These are phyloP conservation scores for Nakazawaea ernobii DNA, from an alignment of 805 yeast genomes.

Conservation along the genomic window DNA sequence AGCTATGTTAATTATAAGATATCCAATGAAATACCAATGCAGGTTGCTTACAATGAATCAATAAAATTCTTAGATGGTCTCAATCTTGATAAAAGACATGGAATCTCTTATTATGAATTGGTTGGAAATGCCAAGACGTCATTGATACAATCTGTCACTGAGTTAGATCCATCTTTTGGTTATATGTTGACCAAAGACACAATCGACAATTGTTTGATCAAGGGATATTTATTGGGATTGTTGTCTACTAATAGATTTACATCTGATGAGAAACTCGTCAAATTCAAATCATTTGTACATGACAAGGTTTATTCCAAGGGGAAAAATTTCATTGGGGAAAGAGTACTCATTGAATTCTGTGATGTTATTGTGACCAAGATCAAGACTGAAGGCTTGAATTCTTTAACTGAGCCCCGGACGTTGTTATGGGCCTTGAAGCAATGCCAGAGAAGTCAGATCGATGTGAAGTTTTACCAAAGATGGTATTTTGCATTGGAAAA, in stretches of 20 bases:
- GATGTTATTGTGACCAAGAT: slow-evolving; percentile 1
- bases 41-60: not conserved
- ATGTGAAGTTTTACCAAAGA: not conserved
- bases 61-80: not conserved
- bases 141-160: not conserved
- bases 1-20: not conserved
- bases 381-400: not conserved
- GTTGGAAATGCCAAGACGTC: not conserved
- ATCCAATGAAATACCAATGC: not conserved
- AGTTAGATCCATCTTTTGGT: not conserved
- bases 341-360: not conserved
- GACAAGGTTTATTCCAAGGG: not conserved
- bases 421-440: slow-evolving; percentile 5
- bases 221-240: slow-evolving; percentile 5
- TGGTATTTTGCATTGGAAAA: slow-evolving; percentile 1
- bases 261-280: not conserved
- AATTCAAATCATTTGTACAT: not conserved
- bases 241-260: not conserved
- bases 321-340: not conserved
- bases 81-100: not conserved
- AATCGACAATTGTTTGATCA: not conserved
- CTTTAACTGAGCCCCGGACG: not conserved
- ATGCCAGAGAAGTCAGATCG: not conserved
- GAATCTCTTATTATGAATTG: too few species aligned
- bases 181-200: not conserved